phyloP scores from a whole-genome alignment of 441 rosid species.

The Breynia disticha region DNA sequence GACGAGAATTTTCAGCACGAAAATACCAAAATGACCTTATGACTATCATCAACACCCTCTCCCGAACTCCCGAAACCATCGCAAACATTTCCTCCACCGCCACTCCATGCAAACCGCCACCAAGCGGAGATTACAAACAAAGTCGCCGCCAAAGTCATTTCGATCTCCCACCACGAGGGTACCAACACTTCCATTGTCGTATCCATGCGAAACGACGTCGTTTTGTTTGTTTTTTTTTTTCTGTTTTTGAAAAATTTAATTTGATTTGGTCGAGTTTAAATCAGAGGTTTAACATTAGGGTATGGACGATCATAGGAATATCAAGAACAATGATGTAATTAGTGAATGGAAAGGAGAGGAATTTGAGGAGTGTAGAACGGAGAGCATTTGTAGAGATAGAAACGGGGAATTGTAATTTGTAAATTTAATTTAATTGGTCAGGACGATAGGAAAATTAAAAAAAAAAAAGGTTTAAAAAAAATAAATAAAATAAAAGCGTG shows the following conservation, averaged over 20 bases:
- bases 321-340: too few species aligned
- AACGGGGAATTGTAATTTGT: too few species aligned
- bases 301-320: too few species aligned
- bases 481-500: too few species aligned
- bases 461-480: too few species aligned
- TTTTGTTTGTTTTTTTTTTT: neutral
- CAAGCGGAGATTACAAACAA: constrained; percentile 42
- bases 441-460: too few species aligned
- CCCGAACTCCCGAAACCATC: constrained; percentile 27
- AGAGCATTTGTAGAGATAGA: too few species aligned
- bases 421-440: too few species aligned
- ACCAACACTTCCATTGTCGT: constrained; percentile 38
- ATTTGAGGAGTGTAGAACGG: too few species aligned
- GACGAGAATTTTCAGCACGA: neutral
- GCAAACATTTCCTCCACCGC: constrained; percentile 1
- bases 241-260: too few species aligned
- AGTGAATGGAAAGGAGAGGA: too few species aligned
- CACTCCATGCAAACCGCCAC: constrained; percentile 45
- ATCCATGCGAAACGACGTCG: constrained; percentile 4
- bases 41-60: constrained; percentile 38
- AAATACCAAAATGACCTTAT: constrained; percentile 47
- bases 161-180: constrained; percentile 89
- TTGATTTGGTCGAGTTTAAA: too few species aligned
- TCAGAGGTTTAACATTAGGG: neutral
- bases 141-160: constrained; percentile 63